phyloP scores from a whole-genome alignment of 345 rosid species.

The Murraya paniculata region DNA sequence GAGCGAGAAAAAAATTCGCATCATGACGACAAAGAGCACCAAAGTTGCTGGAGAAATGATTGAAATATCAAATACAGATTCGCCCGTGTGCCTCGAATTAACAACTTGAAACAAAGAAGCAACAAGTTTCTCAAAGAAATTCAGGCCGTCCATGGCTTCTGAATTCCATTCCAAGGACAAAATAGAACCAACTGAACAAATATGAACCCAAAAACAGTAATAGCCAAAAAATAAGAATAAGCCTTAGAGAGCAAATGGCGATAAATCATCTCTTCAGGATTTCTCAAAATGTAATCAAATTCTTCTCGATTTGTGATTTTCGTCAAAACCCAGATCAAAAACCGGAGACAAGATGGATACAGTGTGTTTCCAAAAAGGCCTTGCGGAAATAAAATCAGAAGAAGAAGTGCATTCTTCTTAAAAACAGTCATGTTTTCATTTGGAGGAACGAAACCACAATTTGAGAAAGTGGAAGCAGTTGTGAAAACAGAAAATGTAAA shows the following conservation, averaged over 20 bases:
- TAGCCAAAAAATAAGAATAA: background rate
- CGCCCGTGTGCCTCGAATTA: constrained; percentile 58
- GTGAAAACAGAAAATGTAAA: constrained; percentile 45
- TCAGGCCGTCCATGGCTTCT: constrained; percentile 13
- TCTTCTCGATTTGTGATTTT: constrained; percentile 15
- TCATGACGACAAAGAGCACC: constrained; percentile 60
- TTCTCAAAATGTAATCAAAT: constrained; percentile 18
- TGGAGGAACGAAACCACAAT: constrained; percentile 52
- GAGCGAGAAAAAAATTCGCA: constrained; percentile 39
- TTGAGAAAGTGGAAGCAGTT: constrained; percentile 38
- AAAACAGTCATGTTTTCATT: constrained; percentile 56
- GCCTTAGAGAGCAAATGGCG: constrained; percentile 16
- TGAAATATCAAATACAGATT: constrained; percentile 57
- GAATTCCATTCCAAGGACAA: constrained; percentile 38
- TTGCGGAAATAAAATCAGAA: background rate
- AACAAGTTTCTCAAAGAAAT: constrained; percentile 42
- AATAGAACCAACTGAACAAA: constrained; percentile 22
- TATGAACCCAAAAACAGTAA: constrained; percentile 25
- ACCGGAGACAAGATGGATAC: constrained; percentile 15
- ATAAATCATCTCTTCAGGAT: constrained; percentile 9
- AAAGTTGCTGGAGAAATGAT: constrained; percentile 44
- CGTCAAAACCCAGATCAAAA: constrained; percentile 25
- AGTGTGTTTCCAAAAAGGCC: constrained; percentile 10
- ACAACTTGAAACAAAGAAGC: constrained; percentile 45
- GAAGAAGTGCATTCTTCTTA: background rate